Percentiles rank a stretch among this genome's conserved stretches.
Evolutionary conservation across 176 grass and related monocot genomes (phyloP).

Genomic region (Cenchrus fungigraminus): DNA sequence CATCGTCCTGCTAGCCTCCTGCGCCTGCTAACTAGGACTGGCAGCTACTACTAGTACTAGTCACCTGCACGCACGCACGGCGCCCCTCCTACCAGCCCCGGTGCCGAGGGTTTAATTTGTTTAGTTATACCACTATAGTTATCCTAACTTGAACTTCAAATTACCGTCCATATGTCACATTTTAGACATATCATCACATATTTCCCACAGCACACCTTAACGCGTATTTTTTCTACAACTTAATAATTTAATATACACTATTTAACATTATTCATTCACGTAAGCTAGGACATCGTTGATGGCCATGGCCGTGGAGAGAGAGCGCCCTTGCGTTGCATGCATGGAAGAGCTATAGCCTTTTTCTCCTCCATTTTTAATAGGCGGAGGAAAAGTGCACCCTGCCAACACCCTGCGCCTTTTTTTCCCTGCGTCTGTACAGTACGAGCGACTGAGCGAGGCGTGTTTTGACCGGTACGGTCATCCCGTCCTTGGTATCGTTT

Average conservation of each 20-base stretch:
- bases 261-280: no score
- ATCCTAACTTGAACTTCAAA: no score
- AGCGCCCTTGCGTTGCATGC: neutral
- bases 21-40: neutral
- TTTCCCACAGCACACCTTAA: no score
- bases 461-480: neutral
- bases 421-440: neutral
- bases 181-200: no score
- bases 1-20: neutral
- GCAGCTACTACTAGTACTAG: neutral
- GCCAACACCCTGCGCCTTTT: neutral
- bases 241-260: no score
- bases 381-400: neutral
- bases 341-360: neutral
- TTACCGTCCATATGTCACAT: no score
- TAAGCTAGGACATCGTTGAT: neutral
- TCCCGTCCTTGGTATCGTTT: neutral
- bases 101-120: no score
- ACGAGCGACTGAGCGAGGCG: neutral
- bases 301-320: neutral
- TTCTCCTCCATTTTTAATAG: neutral
- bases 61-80: slow-evolving; percentile 7
- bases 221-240: no score
- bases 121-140: no score
- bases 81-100: neutral